Conservation (phyloP, 768 basidiomycete genomes). For the Tulasnella sp. region DNA sequence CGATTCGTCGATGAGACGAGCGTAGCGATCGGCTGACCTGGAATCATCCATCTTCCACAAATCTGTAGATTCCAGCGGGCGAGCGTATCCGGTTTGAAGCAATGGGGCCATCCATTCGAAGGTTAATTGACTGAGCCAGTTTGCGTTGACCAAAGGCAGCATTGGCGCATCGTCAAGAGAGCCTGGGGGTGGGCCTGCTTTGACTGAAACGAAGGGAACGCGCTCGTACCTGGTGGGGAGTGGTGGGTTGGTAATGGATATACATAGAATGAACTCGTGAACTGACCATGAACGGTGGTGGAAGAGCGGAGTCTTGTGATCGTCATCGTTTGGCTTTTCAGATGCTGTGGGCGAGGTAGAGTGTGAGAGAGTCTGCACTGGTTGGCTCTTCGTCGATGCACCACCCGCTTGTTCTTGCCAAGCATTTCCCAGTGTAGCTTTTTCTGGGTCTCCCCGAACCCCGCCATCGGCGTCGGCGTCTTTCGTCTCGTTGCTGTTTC, state of each 20-base stretch:
- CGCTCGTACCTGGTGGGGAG: conserved; percentile 32
- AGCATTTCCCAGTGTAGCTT: background rate
- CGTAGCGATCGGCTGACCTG: conserved; percentile 56
- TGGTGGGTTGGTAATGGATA: no score
- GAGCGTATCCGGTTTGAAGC: conserved; percentile 65
- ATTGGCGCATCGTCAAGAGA: conserved; percentile 36
- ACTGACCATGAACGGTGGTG: background rate
- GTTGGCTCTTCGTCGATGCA: background rate
- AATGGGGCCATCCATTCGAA: conserved; percentile 65
- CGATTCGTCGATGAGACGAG: conserved; percentile 57
- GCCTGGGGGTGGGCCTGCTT: conserved; percentile 35
- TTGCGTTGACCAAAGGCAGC: conserved; percentile 35
- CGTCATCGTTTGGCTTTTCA: background rate
- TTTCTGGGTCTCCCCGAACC: background rate
- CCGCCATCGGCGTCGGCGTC: background rate
- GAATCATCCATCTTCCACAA: conserved; percentile 71
- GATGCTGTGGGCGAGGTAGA: background rate
- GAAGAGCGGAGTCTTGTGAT: background rate
- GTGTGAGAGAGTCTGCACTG: background rate
- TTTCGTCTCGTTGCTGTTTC: background rate
- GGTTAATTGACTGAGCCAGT: conserved; percentile 28
- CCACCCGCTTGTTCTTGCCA: background rate
- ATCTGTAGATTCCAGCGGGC: conserved; percentile 76
- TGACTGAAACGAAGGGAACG: conserved; percentile 26
- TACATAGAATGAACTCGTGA: no score